These are phyloP conservation scores for Metschnikowia kunwiensis DNA, from an alignment of 805 yeast species.

Conservation along the genomic window DNA sequence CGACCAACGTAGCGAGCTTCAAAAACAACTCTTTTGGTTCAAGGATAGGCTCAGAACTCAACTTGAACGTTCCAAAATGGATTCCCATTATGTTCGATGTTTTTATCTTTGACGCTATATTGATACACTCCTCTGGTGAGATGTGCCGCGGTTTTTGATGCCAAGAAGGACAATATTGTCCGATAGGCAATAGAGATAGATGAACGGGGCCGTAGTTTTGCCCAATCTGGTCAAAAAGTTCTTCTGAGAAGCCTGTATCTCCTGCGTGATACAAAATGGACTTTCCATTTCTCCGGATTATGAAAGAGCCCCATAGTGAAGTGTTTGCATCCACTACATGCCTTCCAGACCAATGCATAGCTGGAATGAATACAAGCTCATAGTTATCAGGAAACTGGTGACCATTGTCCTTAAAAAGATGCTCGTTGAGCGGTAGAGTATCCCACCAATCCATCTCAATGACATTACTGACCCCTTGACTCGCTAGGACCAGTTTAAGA, in stretches of 20 bases:
- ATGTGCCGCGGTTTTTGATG: conserved; percentile 89
- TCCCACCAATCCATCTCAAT: conserved; percentile 96
- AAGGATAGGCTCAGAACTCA: conserved; percentile 81
- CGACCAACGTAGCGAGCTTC: conserved; percentile 40
- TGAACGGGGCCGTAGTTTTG: conserved; percentile 52
- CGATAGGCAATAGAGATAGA: conserved; percentile 82
- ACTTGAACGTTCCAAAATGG: conserved; percentile 94
- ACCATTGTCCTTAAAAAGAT: conserved; percentile 32
- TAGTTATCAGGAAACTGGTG: conserved; percentile 45
- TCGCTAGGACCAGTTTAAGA: conserved; percentile 54
- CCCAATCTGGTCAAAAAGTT: conserved; percentile 65
- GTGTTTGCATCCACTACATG: conserved; percentile 73
- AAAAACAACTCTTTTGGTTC: conserved; percentile 72
- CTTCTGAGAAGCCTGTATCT: conserved; percentile 86
- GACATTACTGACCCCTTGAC: conserved; percentile 57
- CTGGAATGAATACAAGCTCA: conserved; percentile 85
- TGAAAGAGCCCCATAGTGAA: conserved; percentile 86
- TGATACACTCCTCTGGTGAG: conserved; percentile 72
- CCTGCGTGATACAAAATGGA: conserved; percentile 90
- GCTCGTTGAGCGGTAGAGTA: conserved; percentile 31
- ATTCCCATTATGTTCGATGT: conserved; percentile 74
- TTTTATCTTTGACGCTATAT: conserved; percentile 60
- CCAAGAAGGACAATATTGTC: conserved; percentile 94
- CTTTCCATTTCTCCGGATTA: conserved; percentile 61
- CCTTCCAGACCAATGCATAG: conserved; percentile 97